Evolutionary conservation across 2,329 filamentous ascomycete genomes (phyloP), one percentile per base, ranked within the genome.

Genomic region (Phyllosticta citrichinensis): DNA sequence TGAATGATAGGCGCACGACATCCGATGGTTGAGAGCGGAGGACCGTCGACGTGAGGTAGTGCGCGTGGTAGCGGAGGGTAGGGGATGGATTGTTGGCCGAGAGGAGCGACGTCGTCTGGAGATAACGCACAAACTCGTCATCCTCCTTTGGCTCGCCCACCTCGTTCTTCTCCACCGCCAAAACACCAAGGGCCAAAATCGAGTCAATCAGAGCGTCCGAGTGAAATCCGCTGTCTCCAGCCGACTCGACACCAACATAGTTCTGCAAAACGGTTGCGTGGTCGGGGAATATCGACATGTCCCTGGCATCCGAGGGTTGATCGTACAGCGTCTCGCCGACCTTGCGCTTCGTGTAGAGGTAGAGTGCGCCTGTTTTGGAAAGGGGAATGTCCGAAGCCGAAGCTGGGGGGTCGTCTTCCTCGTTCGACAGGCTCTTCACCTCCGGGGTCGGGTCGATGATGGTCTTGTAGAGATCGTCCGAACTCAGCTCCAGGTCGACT

Each of bases 181-280:
- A 70, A 6, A 83, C 70, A 1, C 80, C 79, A 9, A 85, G 73
- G 6, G 79, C 75, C 3, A 84, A 70, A 2, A 83, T 66, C 1
- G 80, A 77, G 62, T 85, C 82, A 11, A 84, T 73, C 0, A 85
- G 73, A 5, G 79, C 76, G 65, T 81, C 78, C 1, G 81, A 77
- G 56, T 80, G 72, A 6, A 68, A 73, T 25, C 77, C 78, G 10
- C 77, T 73, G 19, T 71, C 68, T 58, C 70, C 68, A 50, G 75
- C 69, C 3, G 71, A 63, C 35, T 74, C 73, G 2, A 73, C 66
- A 10, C 72, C 71, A 17, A 73, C 66, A 63, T 83, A 83, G 64
- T 81, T 78, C 12, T 75, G 71, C 19, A 83, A 73, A 25, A 84
- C 72, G 2, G 71, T 70, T 8, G 79, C 77, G 54, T 84, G 77